Conservation (phyloP, 139 green algal genomes). For the Coelastrella sp. region DNA sequence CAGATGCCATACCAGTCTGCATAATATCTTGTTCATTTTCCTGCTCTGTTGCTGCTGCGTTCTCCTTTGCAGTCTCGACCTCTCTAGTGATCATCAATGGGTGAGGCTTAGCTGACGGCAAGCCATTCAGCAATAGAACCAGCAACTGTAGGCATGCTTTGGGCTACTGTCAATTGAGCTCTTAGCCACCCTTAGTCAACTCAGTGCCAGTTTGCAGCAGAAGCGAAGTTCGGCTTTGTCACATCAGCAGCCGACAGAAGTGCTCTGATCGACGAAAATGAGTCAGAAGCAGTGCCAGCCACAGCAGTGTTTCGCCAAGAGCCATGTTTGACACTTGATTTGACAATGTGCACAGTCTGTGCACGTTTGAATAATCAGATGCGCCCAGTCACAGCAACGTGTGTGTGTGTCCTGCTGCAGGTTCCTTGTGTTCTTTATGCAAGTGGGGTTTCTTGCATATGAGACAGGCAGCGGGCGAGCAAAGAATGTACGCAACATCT, state of each 20-base stretch:
- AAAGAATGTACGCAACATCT: constrained; percentile 69
- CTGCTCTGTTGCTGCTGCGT: neutral
- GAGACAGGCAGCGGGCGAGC: constrained; percentile 60
- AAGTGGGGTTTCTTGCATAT: constrained; percentile 62
- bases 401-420: constrained; percentile 35
- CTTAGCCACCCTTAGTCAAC: neutral
- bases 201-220: too few species aligned
- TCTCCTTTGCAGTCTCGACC: neutral
- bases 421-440: constrained; percentile 69
- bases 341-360: neutral
- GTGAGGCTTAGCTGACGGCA: neutral
- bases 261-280: too few species aligned
- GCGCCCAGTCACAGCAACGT: neutral
- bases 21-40: neutral
- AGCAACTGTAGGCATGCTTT: neutral
- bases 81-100: constrained; percentile 42
- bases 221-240: too few species aligned
- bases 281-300: too few species aligned
- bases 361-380: neutral
- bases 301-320: too few species aligned
- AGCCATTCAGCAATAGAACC: neutral
- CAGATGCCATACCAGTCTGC: neutral
- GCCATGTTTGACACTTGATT: neutral
- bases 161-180: neutral
- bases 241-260: too few species aligned